Evolutionary conservation across 2,329 filamentous ascomycete species (phyloP), one percentile per base, ranked within the genome.

Genomic region (Chaetoscypha palmicola): DNA sequence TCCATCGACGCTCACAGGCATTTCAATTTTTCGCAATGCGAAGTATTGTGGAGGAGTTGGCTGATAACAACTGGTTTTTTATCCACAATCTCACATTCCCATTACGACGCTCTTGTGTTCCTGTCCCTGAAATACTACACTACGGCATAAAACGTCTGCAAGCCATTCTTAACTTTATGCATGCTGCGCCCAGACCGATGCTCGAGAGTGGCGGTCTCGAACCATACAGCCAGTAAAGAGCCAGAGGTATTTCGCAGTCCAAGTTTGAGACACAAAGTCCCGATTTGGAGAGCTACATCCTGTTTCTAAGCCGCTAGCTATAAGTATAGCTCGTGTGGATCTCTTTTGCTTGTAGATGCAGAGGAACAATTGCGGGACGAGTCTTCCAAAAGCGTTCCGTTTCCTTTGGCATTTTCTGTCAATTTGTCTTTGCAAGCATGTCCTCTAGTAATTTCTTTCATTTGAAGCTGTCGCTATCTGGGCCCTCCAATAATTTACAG

Each of bases 141-240:
- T 32, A 30, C 30, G 14, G 30, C 39, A 34, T 34, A 10, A 41
- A 41, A 14, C 30, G 19, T 17, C 39, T 41, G 39, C 39, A 34
- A 41, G 30, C 39, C 39, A 26, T 41, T 24, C 34, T 31, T 12
- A 21, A 34, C n/a, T 16, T 17, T 9, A 41, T 40, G 38, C 38
- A 32, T 16, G 26, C 38, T 31, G 32, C 26, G 17, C 30, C 21
- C 21, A 21, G 39, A 35, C 28, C 26, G 21, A 41, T 33, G 38
- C 38, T 34, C 21, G 20, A 41, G 22, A 34, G 22, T 34, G 39
- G 39, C 39, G 20, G 30, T 41, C 26, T 17, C 26, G 30, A 41
- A 10, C 14, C 12, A 17, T 11, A n/a, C 20, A 22, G 14, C 28
- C 30, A 41, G 39, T 41, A 21, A 33, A 31, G 26, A 26, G 8